A percentile compares a stretch with the other conserved stretches of the same genome.
phyloP scores from a whole-genome alignment of 306 rosid species.

The Acacia acuminata region DNA sequence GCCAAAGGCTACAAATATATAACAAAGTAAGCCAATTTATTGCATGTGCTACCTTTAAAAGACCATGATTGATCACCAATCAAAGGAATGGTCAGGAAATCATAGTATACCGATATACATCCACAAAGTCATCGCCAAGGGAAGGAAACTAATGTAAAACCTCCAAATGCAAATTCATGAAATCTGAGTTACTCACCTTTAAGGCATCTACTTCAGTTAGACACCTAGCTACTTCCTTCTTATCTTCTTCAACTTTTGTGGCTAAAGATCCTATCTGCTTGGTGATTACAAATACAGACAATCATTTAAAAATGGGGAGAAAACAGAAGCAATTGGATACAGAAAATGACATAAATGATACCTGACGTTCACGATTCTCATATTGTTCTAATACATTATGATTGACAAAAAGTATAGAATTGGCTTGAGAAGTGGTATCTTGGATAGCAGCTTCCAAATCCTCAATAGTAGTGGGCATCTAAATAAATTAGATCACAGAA shows the following conservation, averaged over 20 bases:
- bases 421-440: constrained; percentile 74
- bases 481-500: constrained; percentile 10
- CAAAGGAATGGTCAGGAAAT: not conserved
- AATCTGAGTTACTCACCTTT: constrained; percentile 54
- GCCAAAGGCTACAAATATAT: not conserved
- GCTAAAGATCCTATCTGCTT: constrained; percentile 67
- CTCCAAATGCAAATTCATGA: not conserved
- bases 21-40: not conserved
- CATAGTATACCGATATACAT: not conserved
- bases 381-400: constrained; percentile 79
- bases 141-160: not conserved
- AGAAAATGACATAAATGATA: constrained; percentile 19
- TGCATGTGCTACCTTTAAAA: not conserved
- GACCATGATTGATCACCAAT: not conserved
- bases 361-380: constrained; percentile 71
- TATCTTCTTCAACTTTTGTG: constrained; percentile 69
- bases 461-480: constrained; percentile 97
- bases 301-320: not conserved
- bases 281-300: constrained; percentile 26
- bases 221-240: constrained; percentile 49
- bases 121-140: not conserved
- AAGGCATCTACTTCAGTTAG: constrained; percentile 60
- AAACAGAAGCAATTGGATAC: not conserved
- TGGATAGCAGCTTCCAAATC: constrained; percentile 88
- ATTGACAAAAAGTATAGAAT: constrained; percentile 77